Evolutionary conservation across 495 filamentous ascomycete species (phyloP).

Genomic region (Parathielavia appendiculata): DNA sequence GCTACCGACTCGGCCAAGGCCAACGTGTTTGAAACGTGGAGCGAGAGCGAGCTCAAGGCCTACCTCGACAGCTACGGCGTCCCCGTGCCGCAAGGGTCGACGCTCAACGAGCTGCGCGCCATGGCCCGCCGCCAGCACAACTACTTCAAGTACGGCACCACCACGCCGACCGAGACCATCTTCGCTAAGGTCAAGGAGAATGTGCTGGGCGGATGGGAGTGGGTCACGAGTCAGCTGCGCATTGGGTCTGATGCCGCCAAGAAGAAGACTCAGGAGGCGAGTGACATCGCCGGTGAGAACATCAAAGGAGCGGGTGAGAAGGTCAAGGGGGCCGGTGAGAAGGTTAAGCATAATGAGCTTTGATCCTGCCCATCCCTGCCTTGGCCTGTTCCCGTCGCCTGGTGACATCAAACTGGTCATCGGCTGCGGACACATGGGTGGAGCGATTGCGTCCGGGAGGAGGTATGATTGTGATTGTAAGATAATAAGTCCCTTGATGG

Average conservation of each 20-base stretch:
- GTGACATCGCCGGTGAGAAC: neutral
- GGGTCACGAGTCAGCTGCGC: constrained; percentile 55
- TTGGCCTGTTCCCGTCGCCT: neutral
- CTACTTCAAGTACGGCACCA: constrained; percentile 75
- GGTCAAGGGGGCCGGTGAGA: constrained; percentile 27
- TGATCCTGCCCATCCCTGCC: constrained; percentile 12
- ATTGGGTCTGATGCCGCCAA: constrained; percentile 60
- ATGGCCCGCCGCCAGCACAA: constrained; percentile 65
- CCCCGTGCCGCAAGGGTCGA: constrained; percentile 64
- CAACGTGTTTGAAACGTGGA: constrained; percentile 72
- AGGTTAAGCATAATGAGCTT: constrained; percentile 33
- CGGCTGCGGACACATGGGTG: neutral
- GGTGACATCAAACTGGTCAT: too few species aligned
- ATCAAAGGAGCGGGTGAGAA: neutral
- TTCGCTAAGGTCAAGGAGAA: constrained; percentile 58
- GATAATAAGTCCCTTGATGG: too few species aligned
- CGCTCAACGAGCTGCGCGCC: constrained; percentile 58
- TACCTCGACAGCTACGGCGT: constrained; percentile 80
- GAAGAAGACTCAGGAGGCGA: constrained; percentile 43
- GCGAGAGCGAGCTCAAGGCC: constrained; percentile 67
- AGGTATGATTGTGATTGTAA: too few species aligned
- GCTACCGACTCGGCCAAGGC: constrained; percentile 68
- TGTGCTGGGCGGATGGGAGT: constrained; percentile 49
- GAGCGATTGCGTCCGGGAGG: too few species aligned
- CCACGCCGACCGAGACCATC: constrained; percentile 57